Base-by-base conservation (phyloP, 2,329 filamentous ascomycete species). In the Trichophyton rubrum region DNA sequence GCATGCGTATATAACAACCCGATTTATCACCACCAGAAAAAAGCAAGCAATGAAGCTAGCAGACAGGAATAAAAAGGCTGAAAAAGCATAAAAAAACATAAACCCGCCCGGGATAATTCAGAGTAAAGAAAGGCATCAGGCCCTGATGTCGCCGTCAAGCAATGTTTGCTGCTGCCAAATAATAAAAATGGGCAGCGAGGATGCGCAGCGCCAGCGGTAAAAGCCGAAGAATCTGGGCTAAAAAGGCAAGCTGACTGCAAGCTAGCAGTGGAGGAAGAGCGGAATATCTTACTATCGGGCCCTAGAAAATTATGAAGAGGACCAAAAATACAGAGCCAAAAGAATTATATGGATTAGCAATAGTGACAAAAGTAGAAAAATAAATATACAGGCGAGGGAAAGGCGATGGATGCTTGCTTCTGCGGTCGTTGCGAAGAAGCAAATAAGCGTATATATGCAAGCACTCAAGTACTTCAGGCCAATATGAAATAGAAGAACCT, bases 1-100 rank as follows among this genome's bases (percentile, higher is more conserved):
- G 51, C 51, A 53, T 55, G 51, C 51, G 51, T 55, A 55, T 55
- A 55, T 55, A 55, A n/a, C 30, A 55, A 35, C 51, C 51, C 51
- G 30, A 55, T 55, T 55, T 55, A 55, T 55, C 51, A 55, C 24
- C 51, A 55, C 4, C 27, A 38, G 27, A 5, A 55, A 55, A 35
- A 55, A 55, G 51, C 51, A 55, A 55, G n/a, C 45, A 51, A 11
- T 17, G 17, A 20, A 13, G 22, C 45, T 43, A 51, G 45, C 45
- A 51, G 17, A 51, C 13, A 6, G 6, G 40, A 17, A 43, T 38
- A 51, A 51, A 51, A 51, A 51, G 45, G 45, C 45, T 51, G 45
- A 27, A 51, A 43, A 51, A 51, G 45, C 45, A 51, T 51, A 51
- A 51, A 47, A 47, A 13, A 30, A n/a, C n/a, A 51, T 47, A 11